A percentile compares a stretch with the other conserved stretches of the same genome.
Conservation (phyloP, 345 rosid genomes). For the Gossypium herbaceum region DNA sequence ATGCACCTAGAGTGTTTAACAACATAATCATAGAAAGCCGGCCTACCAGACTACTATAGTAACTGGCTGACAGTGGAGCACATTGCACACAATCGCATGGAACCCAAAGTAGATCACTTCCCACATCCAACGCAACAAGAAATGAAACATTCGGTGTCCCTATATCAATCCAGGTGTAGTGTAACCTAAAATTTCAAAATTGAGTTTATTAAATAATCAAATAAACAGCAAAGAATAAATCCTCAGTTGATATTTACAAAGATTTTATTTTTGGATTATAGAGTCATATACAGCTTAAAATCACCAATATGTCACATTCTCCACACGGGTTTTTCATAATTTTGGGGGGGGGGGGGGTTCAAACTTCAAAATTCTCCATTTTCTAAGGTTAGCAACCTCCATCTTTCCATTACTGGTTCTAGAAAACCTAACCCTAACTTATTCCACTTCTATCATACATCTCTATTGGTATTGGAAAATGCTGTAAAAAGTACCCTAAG, state of each 20-base stretch:
- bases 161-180: conserved; percentile 76
- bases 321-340: background rate
- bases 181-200: conserved; percentile 46
- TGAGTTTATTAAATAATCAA: background rate
- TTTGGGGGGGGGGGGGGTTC: background rate
- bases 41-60: conserved; percentile 64
- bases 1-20: background rate
- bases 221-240: background rate
- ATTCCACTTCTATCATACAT: background rate
- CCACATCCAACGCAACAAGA: conserved; percentile 80
- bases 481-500: background rate
- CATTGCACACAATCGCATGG: conserved; percentile 86
- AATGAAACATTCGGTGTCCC: conserved; percentile 77
- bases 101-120: conserved; percentile 85
- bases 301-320: background rate
- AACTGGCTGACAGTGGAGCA: conserved; percentile 60
- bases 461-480: background rate
- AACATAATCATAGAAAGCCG: conserved; percentile 11
- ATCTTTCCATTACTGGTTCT: background rate
- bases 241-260: background rate
- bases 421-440: background rate
- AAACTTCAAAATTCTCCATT: background rate
- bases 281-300: background rate
- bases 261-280: background rate
- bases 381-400: background rate